Base-by-base conservation (phyloP, 2,329 filamentous ascomycete species). In the Domatiomyces globalis region DNA sequence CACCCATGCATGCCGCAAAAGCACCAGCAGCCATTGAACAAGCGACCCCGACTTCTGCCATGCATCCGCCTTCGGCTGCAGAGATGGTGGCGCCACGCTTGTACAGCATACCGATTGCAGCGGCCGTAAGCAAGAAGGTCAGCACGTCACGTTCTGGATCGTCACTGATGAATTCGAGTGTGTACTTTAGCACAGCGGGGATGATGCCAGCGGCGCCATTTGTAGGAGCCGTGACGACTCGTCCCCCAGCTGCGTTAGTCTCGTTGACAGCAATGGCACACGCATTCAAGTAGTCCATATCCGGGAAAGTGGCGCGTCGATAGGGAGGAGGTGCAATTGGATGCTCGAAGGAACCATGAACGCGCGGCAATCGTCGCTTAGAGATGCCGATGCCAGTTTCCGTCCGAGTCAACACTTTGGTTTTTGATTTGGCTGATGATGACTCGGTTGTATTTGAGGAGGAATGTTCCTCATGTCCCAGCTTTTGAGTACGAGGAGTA, bases 1-100 rank as follows among this genome's bases (percentile, higher is more conserved):
- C 56, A 6, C 54, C 56, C 54, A 58, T 58, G 47, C 54, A 58
- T 33, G 56, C 56, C 12, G 56, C 54, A 51, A 54, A 58, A 7
- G 56, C 56, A n/a, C 54, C 56, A 2, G 54, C 54, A 9, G 56
- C 56, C 56, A 58, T 58, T 4, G 54, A 58, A 52, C 56, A 58
- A 10, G 56, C 56, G 22, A 58, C 56, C 17, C 56, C 56, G 5
- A 58, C 56, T 50, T 58, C 56, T 36, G 54, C 56, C 54, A 58
- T 58, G 46, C 54, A 58, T 9, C 56, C 56, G 19, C 54, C 56
- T 45, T 58, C 54, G 22, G 56, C 56, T 8, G 54, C 54, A 25
- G 56, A 58, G 42, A 58, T 58, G 50, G 56, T 58, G 7, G 56
- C 56, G 44, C 56, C 56, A 18, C 56, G 54, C 27, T 58, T 58